phyloP scores from a whole-genome alignment of 176 grass and related monocot genomes.

The Triticum dicoccoides region DNA sequence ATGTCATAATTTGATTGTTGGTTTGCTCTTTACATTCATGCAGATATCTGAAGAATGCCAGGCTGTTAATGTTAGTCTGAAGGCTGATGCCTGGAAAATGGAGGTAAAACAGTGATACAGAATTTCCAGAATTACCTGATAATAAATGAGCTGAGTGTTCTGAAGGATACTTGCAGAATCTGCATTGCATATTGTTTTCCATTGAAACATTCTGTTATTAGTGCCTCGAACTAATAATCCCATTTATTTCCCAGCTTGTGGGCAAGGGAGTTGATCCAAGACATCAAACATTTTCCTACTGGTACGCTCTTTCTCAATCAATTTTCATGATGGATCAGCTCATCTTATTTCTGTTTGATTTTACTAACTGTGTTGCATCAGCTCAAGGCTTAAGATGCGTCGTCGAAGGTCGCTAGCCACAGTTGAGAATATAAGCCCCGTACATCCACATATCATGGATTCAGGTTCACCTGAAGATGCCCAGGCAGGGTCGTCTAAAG shows the following conservation, averaged over 20 bases:
- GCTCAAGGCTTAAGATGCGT: constrained; percentile 66
- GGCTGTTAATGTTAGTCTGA: constrained; percentile 82
- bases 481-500: constrained; percentile 48
- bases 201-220: background rate
- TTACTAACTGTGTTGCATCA: constrained; percentile 39
- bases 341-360: constrained; percentile 10
- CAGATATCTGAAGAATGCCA: constrained; percentile 85
- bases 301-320: constrained; percentile 39
- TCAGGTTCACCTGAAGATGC: constrained; percentile 65
- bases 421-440: constrained; percentile 49
- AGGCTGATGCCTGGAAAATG: constrained; percentile 59
- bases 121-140: background rate
- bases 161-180: background rate
- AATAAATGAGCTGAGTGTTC: background rate
- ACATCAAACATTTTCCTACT: constrained; percentile 81
- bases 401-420: constrained; percentile 36
- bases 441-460: constrained; percentile 66
- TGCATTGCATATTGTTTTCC: constrained; percentile 9
- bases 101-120: constrained; percentile 49
- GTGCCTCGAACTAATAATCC: constrained; percentile 13
- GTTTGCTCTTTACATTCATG: constrained; percentile 23
- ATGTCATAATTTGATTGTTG: constrained; percentile 14
- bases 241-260: constrained; percentile 51
- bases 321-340: background rate
- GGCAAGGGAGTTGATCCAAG: constrained; percentile 76